phyloP scores from a whole-genome alignment of 2,329 filamentous ascomycete genomes.

The Aspergillus ruber region DNA sequence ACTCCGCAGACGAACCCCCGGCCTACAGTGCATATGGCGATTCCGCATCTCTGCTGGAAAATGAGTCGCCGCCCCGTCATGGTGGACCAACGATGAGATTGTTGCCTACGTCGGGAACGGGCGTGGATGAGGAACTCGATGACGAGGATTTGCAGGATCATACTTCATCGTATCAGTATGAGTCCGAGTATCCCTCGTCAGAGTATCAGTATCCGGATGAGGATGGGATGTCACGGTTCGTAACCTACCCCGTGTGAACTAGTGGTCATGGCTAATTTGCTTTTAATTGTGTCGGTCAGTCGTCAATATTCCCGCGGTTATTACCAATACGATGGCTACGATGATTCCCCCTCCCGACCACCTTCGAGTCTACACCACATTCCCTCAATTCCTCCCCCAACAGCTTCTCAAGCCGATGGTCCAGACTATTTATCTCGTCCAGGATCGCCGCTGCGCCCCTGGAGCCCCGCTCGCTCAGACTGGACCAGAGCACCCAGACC shows the following conservation, averaged over 20 bases:
- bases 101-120: conserved; percentile 31
- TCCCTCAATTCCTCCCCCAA: conserved; percentile 37
- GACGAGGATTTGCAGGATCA: conserved; percentile 16
- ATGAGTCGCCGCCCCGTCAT: conserved; percentile 24
- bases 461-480: conserved; percentile 51
- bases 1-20: conserved; percentile 37
- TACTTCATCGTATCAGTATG: conserved; percentile 23
- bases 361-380: conserved; percentile 37
- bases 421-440: conserved; percentile 34
- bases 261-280: not conserved
- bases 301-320: conserved; percentile 5
- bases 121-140: conserved; percentile 23
- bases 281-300: not conserved
- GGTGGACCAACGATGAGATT: conserved; percentile 41
- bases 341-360: conserved; percentile 30
- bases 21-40: conserved; percentile 31
- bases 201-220: conserved; percentile 13
- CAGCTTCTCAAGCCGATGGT: conserved; percentile 26
- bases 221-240: not conserved
- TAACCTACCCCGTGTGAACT: not conserved
- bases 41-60: conserved; percentile 22
- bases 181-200: conserved; percentile 8
- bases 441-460: conserved; percentile 44
- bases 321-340: conserved; percentile 11
- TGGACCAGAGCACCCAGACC: conserved; percentile 68